Base-by-base conservation (phyloP, 140 eudicot species). In the Erigeron philadelphicus region DNA sequence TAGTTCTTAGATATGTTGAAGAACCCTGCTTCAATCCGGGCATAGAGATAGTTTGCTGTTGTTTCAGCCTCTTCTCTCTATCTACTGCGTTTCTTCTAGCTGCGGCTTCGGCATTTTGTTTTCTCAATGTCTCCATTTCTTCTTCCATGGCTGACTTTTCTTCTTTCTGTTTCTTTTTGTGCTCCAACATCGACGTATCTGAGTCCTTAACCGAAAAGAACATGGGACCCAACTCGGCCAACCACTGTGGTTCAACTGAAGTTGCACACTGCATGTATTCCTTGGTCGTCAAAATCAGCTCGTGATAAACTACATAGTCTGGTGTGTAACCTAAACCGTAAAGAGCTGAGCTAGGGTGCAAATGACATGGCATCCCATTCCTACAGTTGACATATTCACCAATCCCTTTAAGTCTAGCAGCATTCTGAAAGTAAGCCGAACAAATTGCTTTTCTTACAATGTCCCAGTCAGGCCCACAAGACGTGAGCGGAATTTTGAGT, bases 191-290 rank as follows among this genome's bases (percentile, higher is more conserved):
- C 0, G 96, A 90, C 3, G 91, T 88, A 64, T 91, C 97, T 2
- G 97, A 88, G 10, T 88, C 96, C 78, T 91, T 88, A 8, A 91
- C 91, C 5, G 97, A 91, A 64, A 88, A 91, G 73, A 91, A 91
- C 97, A 91, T 88, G 11, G 97, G 96, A n/a, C 97, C 97, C 65
- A 88, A n/a, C 70, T 91, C 96, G 0, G 97, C 96, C 67, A 91
- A 54, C 97, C 97, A 91, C 56, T 88, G 92, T 1, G 97, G 92
- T 82, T 91, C 97, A 31, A 91, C 97, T 0, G 97, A 76, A 0
- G 97, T 91, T 6, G 84, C 97, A 67, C 96, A 88, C 63, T 88
- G 97, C 97, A 91, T 91, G 75, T 91, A 91, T 75, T 91, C 97
- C 73, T 91, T 91, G 0, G 92, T 74, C 1, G 97, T 91, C 77